A percentile compares a stretch with the other conserved stretches of the same genome.
Conservation (phyloP, 2,329 filamentous ascomycete species). For the Penicillium hesseltinei region DNA sequence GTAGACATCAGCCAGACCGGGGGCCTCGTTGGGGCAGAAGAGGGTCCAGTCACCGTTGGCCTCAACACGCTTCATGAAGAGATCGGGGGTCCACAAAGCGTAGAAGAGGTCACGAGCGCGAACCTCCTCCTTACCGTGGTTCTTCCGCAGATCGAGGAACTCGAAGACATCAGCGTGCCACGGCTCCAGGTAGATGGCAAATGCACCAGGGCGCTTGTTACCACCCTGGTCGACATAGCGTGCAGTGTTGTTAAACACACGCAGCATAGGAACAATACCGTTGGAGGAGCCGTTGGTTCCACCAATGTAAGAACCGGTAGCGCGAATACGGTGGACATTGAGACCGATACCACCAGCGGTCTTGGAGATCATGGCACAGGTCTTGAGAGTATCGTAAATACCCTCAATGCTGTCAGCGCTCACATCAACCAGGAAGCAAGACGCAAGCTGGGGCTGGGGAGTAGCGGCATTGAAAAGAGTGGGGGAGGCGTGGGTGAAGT, state of each 20-base stretch:
- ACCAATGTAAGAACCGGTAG: constrained; percentile 95
- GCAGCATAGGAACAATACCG: constrained; percentile 94
- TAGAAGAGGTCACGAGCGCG: constrained; percentile 97
- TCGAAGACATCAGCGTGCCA: constrained; percentile 98
- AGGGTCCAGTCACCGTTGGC: constrained; percentile 95
- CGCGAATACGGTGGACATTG: constrained; percentile 93
- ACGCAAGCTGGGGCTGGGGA: constrained; percentile 89
- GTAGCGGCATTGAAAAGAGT: constrained; percentile 98
- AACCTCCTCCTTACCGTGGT: constrained; percentile 98
- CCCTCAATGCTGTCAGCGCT: constrained; percentile 99
- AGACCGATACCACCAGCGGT: constrained; percentile 97
- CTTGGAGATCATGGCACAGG: constrained; percentile 99
- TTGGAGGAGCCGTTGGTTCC: constrained; percentile 98
- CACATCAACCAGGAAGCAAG: constrained; percentile 99
- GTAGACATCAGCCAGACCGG: constrained; percentile 92
- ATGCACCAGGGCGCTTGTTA: constrained; percentile 97
- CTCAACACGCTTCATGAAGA: constrained; percentile 99
- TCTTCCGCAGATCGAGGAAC: constrained; percentile 97
- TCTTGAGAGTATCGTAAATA: constrained; percentile 99
- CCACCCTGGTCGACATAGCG: constrained; percentile 98
- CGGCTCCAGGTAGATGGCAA: constrained; percentile 97
- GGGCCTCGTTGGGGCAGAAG: constrained; percentile 96
- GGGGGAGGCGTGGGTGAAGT: constrained; percentile 96
- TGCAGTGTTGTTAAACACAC: constrained; percentile 98
- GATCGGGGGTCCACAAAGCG: constrained; percentile 95